Evolutionary conservation across 345 rosid genomes (phyloP), one percentile per base, ranked within the genome.

Genomic region (Boechera stricta): DNA sequence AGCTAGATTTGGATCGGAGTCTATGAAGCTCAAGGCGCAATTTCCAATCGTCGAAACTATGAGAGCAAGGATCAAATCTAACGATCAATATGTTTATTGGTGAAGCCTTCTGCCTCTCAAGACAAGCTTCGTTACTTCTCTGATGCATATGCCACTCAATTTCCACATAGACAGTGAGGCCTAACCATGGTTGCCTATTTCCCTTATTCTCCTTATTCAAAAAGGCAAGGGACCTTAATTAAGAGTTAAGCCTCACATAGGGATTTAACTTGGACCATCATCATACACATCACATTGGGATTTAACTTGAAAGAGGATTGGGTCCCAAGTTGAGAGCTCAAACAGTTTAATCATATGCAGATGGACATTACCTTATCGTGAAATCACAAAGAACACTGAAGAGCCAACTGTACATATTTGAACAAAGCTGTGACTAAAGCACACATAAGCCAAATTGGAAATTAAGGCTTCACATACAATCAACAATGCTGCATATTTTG

Each of bases 401-500:
- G 10, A 8, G 1, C 29, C 29, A 42, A 39, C 64, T 51, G 11
- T 55, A 69, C 48, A 39, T 67, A 55, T 39, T 0, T 76, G 55
- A 12, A 61, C 53, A 71, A 71, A 63, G 54, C 53, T 48, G 28
- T 24, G 18, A 56, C 67, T 71, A 29, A 56, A 71, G 28, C 29
- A 47, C 41, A 77, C 72, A 71, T 64, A 45, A 48, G 18, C 76
- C 31, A 47, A 11, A 64, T 9, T 31, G 53, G 31, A 69, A 61
- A 32, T 42, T 33, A 44, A 54, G 51, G 26, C 52, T 45, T 35
- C 44, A 45, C 18, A n/a, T 10, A 33, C 15, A 74, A 55, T 42
- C 44, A 44, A 53, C 71, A 64, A 41, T 64, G 11, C 48, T 53
- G 28, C 64, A 61, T 60, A 72, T 33, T 72, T 62, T 39, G 18